Percentiles rank a stretch among this genome's conserved stretches.
phyloP scores from a whole-genome alignment of 2,329 filamentous ascomycete genomes.

The Dothideomycetes sp. region DNA sequence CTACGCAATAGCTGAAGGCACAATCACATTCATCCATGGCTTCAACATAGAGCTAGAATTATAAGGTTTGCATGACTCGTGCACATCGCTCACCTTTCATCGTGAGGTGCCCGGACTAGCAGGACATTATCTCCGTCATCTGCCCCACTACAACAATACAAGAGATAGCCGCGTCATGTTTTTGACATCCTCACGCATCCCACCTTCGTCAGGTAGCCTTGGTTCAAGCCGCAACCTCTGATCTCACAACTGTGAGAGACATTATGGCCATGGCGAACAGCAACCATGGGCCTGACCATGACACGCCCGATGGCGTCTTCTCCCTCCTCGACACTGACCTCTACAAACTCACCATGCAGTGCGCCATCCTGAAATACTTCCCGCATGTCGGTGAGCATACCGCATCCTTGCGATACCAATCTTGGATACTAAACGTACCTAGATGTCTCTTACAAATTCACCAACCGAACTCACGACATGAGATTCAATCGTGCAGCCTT shows the following conservation, averaged over 20 bases:
- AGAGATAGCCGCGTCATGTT: too few relatives aligned
- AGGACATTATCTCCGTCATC: too few relatives aligned
- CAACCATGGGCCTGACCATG: not conserved
- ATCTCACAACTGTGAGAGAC: not conserved
- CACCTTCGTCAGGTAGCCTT: too few relatives aligned
- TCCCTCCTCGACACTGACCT: constrained; percentile 51
- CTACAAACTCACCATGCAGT: constrained; percentile 99
- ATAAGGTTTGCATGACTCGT: too few relatives aligned
- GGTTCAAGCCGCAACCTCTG: too few relatives aligned
- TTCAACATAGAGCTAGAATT: too few relatives aligned
- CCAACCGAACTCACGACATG: constrained; percentile 90
- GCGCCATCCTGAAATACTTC: constrained; percentile 86
- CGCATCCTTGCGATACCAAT: not conserved
- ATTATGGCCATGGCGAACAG: not conserved
- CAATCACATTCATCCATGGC: too few relatives aligned
- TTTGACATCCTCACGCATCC: too few relatives aligned
- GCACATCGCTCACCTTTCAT: too few relatives aligned
- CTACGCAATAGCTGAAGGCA: too few relatives aligned
- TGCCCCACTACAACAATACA: too few relatives aligned
- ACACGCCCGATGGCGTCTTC: constrained; percentile 24
- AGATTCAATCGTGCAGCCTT: constrained; percentile 76
- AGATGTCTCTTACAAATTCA: constrained; percentile 84
- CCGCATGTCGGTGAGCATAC: constrained; percentile 44
- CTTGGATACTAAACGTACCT: constrained; percentile 7
- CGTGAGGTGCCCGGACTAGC: too few relatives aligned